Evolutionary conservation across 1,284 basidiomycete species (phyloP), one percentile per base, ranked within the genome.

Genomic region (Lignosus rhinocerotis): DNA sequence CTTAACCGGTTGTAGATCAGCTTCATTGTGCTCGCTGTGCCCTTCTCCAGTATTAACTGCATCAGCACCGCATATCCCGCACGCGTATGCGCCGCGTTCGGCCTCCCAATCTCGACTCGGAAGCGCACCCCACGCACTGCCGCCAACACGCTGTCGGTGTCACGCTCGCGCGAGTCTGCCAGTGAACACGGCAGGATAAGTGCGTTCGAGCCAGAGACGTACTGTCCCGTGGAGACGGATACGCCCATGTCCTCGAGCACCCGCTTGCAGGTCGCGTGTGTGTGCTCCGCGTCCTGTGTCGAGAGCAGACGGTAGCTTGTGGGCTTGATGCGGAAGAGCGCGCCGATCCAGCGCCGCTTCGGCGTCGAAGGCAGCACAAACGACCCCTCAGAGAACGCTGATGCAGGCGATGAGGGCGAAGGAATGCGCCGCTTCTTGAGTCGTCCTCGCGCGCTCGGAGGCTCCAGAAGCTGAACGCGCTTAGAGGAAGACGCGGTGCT

Each of bases 251-350:
- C 79, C 71, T 87, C 86, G 58, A 97, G 78, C 53, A 95, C 72
- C 41, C 85, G 78, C 58, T 86, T 79, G 73, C 90, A 93, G 70
- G 91, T 89, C 63, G 83, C 83, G 54, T 88, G 78, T 6, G 93
- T 90, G 30, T 80, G 82, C 52, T 84, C 79, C n/a, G 83, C 78
- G 62, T 92, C 87, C 58, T 87, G 80, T 10, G 79, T 76, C 2
- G 92, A 94, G 45, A 85, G 74, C 2, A 94, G 74, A 43, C 76
- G 77, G 72, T 86, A 87, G 14, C 78, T 81, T 16, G 84, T 78
- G 0, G 92, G 86, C 69, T 89, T 93, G 79, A 93, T 89, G 69
- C 87, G 90, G 83, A 98, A 96, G 47, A 97, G 82, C 62, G 89
- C 91, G 53, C 87, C 85, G 65, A 98, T 87, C 96, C 96, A 98